phyloP scores from a whole-genome alignment of 2,329 filamentous ascomycete genomes.

The Arthrinium phaeospermum region DNA sequence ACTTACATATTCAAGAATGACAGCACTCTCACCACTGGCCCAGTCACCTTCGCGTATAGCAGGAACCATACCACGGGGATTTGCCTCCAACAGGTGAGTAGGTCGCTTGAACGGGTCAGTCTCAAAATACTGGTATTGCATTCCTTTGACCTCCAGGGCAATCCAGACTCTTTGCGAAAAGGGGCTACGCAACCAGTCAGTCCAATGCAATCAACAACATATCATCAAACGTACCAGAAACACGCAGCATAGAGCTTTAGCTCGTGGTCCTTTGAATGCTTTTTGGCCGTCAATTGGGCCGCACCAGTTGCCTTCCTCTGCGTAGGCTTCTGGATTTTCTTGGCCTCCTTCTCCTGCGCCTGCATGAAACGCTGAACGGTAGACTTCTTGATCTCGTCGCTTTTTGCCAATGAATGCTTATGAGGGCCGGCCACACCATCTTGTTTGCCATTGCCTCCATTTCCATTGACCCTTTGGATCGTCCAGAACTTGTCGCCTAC shows the following conservation, averaged over 20 bases:
- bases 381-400: conserved; percentile 82
- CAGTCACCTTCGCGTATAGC: conserved; percentile 79
- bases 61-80: conserved; percentile 77
- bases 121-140: conserved; percentile 86
- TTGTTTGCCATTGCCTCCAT: conserved; percentile 73
- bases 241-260: conserved; percentile 83
- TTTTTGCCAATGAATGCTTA: conserved; percentile 74
- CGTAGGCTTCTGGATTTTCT: conserved; percentile 70
- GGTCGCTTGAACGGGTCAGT: conserved; percentile 80
- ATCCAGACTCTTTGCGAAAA: conserved; percentile 93
- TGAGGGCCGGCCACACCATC: conserved; percentile 75
- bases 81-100: conserved; percentile 69
- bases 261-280: conserved; percentile 71
- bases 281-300: conserved; percentile 71
- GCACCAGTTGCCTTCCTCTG: conserved; percentile 75
- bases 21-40: conserved; percentile 81
- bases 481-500: conserved; percentile 69
- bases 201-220: conserved; percentile 25
- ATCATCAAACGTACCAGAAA: conserved; percentile 68
- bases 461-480: conserved; percentile 79
- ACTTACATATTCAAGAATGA: conserved; percentile 83
- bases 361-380: conserved; percentile 71
- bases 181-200: conserved; percentile 55
- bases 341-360: conserved; percentile 69
- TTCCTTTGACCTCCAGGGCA: conserved; percentile 77